Percentiles rank a stretch among this genome's conserved stretches.
phyloP scores from a whole-genome alignment of 495 filamentous ascomycete species.

The Parmelia sp. region DNA sequence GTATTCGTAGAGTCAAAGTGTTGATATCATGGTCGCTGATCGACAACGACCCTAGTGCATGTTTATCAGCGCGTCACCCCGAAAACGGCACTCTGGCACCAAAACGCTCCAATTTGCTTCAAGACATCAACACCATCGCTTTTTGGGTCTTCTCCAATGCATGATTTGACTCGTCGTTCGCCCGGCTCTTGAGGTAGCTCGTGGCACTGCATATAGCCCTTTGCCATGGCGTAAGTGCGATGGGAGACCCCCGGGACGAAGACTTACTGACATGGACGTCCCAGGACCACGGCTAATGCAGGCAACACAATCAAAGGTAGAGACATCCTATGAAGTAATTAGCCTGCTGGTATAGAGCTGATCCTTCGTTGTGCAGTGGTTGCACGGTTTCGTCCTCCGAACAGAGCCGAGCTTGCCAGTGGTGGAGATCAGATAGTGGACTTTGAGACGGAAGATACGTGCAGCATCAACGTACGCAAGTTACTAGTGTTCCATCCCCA shows the following conservation, averaged over 20 bases:
- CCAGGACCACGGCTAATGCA: slow-evolving; percentile 34
- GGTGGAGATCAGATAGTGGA: slow-evolving; percentile 87
- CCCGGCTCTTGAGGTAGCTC: neutral
- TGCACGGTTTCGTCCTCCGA: slow-evolving; percentile 94
- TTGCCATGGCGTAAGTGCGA: slow-evolving; percentile 25
- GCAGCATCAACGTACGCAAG: slow-evolving; percentile 60
- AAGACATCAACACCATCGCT: neutral
- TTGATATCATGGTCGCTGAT: slow-evolving; percentile 1
- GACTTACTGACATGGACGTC: slow-evolving; percentile 22
- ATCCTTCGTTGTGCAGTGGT: slow-evolving; percentile 54
- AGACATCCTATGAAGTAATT: slow-evolving; percentile 11
- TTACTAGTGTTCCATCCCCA: neutral
- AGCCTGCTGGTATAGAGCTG: slow-evolving; percentile 15
- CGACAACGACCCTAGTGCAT: neutral
- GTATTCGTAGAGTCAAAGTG: neutral
- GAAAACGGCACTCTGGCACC: neutral
- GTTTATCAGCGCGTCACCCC: slow-evolving; percentile 15
- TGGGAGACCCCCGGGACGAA: slow-evolving; percentile 10
- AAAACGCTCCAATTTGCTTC: neutral
- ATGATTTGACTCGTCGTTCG: neutral
- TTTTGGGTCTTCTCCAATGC: neutral
- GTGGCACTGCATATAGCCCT: neutral
- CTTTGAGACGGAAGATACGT: slow-evolving; percentile 87
- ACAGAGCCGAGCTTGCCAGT: slow-evolving; percentile 80
- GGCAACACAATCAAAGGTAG: slow-evolving; percentile 69